Conservation (phyloP, 192 early-diverging fungal genomes). For the Podila epigama region DNA sequence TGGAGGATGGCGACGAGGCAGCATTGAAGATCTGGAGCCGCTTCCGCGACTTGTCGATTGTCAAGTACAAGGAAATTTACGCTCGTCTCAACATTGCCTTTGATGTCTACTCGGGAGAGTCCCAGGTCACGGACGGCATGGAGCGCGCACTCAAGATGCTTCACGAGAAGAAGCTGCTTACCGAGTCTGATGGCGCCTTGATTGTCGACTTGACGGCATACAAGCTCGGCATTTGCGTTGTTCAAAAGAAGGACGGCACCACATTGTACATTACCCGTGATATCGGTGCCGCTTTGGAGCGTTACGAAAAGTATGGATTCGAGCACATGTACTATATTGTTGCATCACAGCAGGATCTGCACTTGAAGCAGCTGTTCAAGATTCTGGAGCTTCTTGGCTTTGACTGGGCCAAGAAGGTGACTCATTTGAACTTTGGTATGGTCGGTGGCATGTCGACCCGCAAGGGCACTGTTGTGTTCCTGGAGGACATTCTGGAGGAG, state of each 20-base stretch:
- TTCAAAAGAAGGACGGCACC: slow-evolving; percentile 91
- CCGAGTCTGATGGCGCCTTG: slow-evolving; percentile 84
- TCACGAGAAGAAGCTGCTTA: slow-evolving; percentile 71
- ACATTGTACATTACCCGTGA: slow-evolving; percentile 96
- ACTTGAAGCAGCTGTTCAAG: slow-evolving; percentile 96
- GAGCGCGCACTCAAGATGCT: slow-evolving; percentile 74
- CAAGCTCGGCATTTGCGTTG: slow-evolving; percentile 84
- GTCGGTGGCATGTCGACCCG: slow-evolving; percentile 96
- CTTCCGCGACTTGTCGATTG: slow-evolving; percentile 90
- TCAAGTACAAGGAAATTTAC: slow-evolving; percentile 92
- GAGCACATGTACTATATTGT: slow-evolving; percentile 95
- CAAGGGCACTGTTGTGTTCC: slow-evolving; percentile 93
- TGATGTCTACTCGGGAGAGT: slow-evolving; percentile 96
- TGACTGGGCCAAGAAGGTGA: slow-evolving; percentile 82
- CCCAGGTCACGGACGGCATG: slow-evolving; percentile 84
- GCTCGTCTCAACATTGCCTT: slow-evolving; percentile 90
- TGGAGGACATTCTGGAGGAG: slow-evolving; percentile 92
- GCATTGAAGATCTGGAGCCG: slow-evolving; percentile 85
- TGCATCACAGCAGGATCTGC: slow-evolving; percentile 87
- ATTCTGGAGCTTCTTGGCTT: slow-evolving; percentile 82
- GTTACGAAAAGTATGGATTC: slow-evolving; percentile 87
- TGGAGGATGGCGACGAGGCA: slow-evolving; percentile 91
- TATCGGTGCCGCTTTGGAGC: slow-evolving; percentile 93
- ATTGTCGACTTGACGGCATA: slow-evolving; percentile 84
- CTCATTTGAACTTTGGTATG: slow-evolving; percentile 95